Base-by-base conservation (phyloP, 2,329 filamentous ascomycete species). In the Fusarium subtropicale region DNA sequence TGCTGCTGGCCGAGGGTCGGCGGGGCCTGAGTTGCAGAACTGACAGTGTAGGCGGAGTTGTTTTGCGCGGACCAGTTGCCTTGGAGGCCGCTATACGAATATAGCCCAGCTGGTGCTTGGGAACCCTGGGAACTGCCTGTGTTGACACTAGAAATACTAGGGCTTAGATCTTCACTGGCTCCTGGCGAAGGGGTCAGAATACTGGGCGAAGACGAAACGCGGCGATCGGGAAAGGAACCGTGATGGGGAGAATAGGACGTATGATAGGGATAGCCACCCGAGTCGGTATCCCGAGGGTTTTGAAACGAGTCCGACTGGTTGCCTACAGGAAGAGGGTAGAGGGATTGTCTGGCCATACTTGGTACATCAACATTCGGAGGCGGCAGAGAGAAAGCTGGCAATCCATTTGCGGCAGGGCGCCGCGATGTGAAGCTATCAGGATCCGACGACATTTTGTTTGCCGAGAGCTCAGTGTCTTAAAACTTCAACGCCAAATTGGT, bases 101-200 rank as follows among this genome's bases (percentile, higher is more conserved):
- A 85, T 50, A 83, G 75, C 50, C 77, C 75, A 62, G 83, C 81
- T 69, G 86, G 82, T 52, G 84, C 83, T 71, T 87, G 85, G n/a
- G 88, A 87, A 71, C 85, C 83, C 59, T 84, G 83, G 16, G 87
- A 87, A 76, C 86, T 87, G 75, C 82, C 84, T 67, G 84, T 89
- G 71, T 90, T 87, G 56, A 90, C 83, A 69, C 87, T 86, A 57
- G 88, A 87, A 30, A 88, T 86, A 71, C 84, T 85, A 65, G 84
- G 89, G 80, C 84, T 89, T 74, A 92, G 79, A 76, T 86, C 85
- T 79, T 92, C 90, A 72, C 83, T 82, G 64, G 85, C 82, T 79
- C 85, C 86, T 83, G 80, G 71, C 72, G 73, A 75, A 71, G 71
- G 79, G 79, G 73, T 76, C 73, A 77, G 75, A 78, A 74, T 61